Evolutionary conservation across 805 yeast species (phyloP), one percentile per base, ranked within the genome.

Genomic region (Tetrapisispora namnaoensis): DNA sequence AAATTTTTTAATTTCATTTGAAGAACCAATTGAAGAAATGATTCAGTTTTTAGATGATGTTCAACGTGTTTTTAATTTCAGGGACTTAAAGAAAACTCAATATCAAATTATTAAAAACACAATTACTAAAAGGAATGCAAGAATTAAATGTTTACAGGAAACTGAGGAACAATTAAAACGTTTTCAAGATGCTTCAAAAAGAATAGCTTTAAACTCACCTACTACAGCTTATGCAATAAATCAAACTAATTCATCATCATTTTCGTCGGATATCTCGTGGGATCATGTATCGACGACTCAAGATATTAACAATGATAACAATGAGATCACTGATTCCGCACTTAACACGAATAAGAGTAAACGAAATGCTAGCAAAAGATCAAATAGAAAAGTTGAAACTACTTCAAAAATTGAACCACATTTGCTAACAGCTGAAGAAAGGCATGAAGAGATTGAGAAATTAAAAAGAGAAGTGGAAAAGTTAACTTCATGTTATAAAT

Each of bases 1-100:
- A 36, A 75, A 76, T 36, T 53, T 72, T 16, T 54, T 64, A 40
- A 65, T 67, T 8, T 51, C 63, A 1, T 51, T 71, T 16, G 71
- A 68, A 51, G 76, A 72, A 49, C 73, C 73, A 14, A 52, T 66
- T 0, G 55, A 57, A 18, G 73, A 71, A 47, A 54, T 72, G 37
- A 51, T 63, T 30, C 64, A 66, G 28, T 59, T 66, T 22, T 52
- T 71, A 1, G 57, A 55, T 22, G 71, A 67, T 36, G 56, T 70
- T 1, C 51, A 67, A 8, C 60, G 65, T 35, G 81, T 86, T 2
- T 65, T 79, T 22, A 78, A 77, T 53, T 87, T 78, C 61, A 77
- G 86, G 48, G 73, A 75, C 47, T 68, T 76, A 54, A 80, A 82
- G 54, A 74, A 74, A 17, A 61, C 74, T 34, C 86, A 81, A 59